Evolutionary conservation across 495 filamentous ascomycete genomes (phyloP).

Genomic region (Aspergillus ellipticus): DNA sequence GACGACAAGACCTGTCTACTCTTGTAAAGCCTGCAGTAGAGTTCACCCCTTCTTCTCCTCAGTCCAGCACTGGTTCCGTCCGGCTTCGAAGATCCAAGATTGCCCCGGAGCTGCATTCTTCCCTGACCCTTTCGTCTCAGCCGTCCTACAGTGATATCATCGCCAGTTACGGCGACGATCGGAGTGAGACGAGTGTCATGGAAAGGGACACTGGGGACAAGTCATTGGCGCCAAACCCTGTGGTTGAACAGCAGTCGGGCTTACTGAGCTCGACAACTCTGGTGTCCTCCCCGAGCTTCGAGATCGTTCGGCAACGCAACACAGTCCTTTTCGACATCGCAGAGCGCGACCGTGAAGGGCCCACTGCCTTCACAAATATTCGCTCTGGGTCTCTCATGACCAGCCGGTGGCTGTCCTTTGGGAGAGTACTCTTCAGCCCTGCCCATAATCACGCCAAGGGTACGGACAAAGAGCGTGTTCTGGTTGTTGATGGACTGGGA

Average conservation of each 20-base stretch:
- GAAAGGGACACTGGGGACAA: not conserved
- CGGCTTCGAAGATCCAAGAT: constrained; percentile 41
- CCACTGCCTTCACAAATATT: constrained; percentile 73
- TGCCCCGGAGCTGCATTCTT: constrained; percentile 38
- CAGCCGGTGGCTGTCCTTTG: constrained; percentile 88
- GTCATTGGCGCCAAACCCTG: constrained; percentile 7
- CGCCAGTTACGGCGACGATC: constrained; percentile 27
- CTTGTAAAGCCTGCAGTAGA: constrained; percentile 18
- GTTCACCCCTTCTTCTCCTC: constrained; percentile 22
- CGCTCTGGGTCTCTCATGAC: constrained; percentile 76
- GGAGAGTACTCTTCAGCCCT: constrained; percentile 90
- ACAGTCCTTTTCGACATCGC: constrained; percentile 44
- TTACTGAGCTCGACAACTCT: constrained; percentile 30
- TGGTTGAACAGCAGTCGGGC: constrained; percentile 25
- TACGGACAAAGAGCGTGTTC: constrained; percentile 56
- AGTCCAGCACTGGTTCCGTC: constrained; percentile 32
- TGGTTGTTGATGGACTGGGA: constrained; percentile 89
- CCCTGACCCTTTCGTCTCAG: constrained; percentile 37
- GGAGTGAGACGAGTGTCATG: constrained; percentile 11
- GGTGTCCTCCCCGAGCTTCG: constrained; percentile 26
- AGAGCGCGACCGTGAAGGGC: constrained; percentile 56
- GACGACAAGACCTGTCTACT: constrained; percentile 12
- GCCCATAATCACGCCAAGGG: constrained; percentile 75
- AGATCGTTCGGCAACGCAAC: constrained; percentile 36
- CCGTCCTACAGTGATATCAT: constrained; percentile 39